Evolutionary conservation across 768 basidiomycete species (phyloP), one percentile per base, ranked within the genome.

Genomic region (Amanita exitialis): DNA sequence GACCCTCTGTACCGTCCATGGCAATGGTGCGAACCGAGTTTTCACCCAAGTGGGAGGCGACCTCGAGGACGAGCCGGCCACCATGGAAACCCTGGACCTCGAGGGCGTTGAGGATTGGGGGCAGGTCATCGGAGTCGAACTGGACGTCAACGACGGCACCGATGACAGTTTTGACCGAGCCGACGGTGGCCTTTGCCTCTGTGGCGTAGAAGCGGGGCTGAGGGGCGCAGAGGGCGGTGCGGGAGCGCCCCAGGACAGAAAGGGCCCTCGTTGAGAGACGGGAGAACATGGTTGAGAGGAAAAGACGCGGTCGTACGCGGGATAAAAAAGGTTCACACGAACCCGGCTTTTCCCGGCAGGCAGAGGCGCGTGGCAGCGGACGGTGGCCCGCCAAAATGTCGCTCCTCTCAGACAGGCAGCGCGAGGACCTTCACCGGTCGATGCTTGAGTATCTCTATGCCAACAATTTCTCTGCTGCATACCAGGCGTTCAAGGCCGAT

Each of bases 101-200:
- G 60, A 99, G 88, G 61, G 96, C 96, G 69, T 98, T 98, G 63
- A 99, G 83, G 70, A 99, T 98, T 58, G 94, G 90, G 46, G 96
- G 96, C 37, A 98, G 87, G 74, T 83, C 76, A 59, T 95, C 94
- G 45, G 83, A 82, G 60, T 95, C 94, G 65, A 98, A 98, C 72
- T 97, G 92, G 60, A 99, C 96, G 68, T 99, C 96, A 65, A 99
- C 96, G 73, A 99, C 96, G 73, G 96, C 95, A 87, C 96, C 96
- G 71, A 99, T 99, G 78, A 99, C 94, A 61, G 92, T 94, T 79
- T 97, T 96, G 64, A 97, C 89, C 42, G 79, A 72, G 60, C 94
- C 94, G 61, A 78, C 70, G 49, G 77, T 67, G 58, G 61, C 69
- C 74, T 81, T 85, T 53, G 88, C 79, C 69, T 95, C 92, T 50